Conservation (phyloP, 2,329 filamentous ascomycete genomes). For the Cladosporium sp. region DNA sequence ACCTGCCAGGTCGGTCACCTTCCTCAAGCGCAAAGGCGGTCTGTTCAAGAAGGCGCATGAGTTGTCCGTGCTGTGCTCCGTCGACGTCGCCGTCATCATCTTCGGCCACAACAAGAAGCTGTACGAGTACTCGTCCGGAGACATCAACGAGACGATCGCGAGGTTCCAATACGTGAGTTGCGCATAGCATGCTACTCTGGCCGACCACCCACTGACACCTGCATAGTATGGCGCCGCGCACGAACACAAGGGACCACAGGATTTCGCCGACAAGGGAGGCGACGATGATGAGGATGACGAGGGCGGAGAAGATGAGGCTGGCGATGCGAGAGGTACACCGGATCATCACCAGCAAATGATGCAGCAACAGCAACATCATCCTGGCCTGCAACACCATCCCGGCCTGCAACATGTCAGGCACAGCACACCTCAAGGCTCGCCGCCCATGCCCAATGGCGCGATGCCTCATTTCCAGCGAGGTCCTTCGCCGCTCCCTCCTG, state of each 20-base stretch:
- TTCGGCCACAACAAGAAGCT: constrained; percentile 99
- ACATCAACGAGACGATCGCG: constrained; percentile 85
- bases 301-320: constrained; percentile 56
- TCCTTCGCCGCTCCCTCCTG: constrained; percentile 75
- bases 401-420: constrained; percentile 79
- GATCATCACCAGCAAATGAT: constrained; percentile 49
- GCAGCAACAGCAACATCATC: constrained; percentile 31
- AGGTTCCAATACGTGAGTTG: constrained; percentile 83
- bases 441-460: constrained; percentile 72
- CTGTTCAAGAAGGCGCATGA: constrained; percentile 99
- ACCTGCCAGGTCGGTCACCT: constrained; percentile 52
- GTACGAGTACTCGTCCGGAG: constrained; percentile 92
- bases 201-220: constrained; percentile 22
- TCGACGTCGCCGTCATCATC: constrained; percentile 97
- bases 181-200: constrained; percentile 12
- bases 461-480: constrained; percentile 67
- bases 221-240: constrained; percentile 81
- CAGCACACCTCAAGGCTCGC: constrained; percentile 78
- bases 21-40: constrained; percentile 96
- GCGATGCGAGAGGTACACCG: constrained; percentile 64
- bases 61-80: constrained; percentile 93
- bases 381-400: constrained; percentile 45
- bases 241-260: constrained; percentile 91
- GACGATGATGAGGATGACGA: constrained; percentile 71
- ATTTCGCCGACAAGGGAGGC: constrained; percentile 79